These are phyloP conservation scores for Erythrobasidium yunnanense DNA, from an alignment of 768 basidiomycete genomes.

Conservation along the genomic window DNA sequence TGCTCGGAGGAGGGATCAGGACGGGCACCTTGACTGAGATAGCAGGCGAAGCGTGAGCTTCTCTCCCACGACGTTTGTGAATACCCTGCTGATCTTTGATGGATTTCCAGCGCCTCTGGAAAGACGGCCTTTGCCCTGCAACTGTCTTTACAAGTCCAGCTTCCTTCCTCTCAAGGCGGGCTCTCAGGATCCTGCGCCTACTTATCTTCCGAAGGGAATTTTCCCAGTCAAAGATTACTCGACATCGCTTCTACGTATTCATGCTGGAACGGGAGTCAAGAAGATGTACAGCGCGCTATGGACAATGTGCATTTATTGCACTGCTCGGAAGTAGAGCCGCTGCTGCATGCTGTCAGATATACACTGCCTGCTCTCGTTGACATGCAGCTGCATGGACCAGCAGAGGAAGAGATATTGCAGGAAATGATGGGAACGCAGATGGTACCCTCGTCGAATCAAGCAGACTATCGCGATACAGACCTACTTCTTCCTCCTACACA, in stretches of 20 bases:
- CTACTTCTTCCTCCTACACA: too few relatives aligned
- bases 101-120: slow-evolving; percentile 64
- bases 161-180: slow-evolving; percentile 52
- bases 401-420: too few relatives aligned
- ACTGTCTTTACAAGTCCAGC: slow-evolving; percentile 65
- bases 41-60: slow-evolving; percentile 24
- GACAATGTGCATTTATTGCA: slow-evolving; percentile 52
- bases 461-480: too few relatives aligned
- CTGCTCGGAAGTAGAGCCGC: slow-evolving; percentile 41
- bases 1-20: slow-evolving; percentile 22
- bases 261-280: not conserved
- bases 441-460: too few relatives aligned
- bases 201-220: slow-evolving; percentile 58
- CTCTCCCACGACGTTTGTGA: not conserved
- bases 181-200: slow-evolving; percentile 62
- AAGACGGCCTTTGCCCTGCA: slow-evolving; percentile 89
- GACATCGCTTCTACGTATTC: slow-evolving; percentile 37
- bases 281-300: slow-evolving; percentile 30
- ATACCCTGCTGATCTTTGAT: not conserved
- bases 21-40: slow-evolving; percentile 26
- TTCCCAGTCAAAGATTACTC: slow-evolving; percentile 56
- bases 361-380: slow-evolving; percentile 41
- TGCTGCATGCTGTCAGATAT: slow-evolving; percentile 44
- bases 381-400: slow-evolving; percentile 45
- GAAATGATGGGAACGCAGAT: too few relatives aligned